phyloP scores from a whole-genome alignment of 495 filamentous ascomycete species.

The Hyaloscypha bicolor region DNA sequence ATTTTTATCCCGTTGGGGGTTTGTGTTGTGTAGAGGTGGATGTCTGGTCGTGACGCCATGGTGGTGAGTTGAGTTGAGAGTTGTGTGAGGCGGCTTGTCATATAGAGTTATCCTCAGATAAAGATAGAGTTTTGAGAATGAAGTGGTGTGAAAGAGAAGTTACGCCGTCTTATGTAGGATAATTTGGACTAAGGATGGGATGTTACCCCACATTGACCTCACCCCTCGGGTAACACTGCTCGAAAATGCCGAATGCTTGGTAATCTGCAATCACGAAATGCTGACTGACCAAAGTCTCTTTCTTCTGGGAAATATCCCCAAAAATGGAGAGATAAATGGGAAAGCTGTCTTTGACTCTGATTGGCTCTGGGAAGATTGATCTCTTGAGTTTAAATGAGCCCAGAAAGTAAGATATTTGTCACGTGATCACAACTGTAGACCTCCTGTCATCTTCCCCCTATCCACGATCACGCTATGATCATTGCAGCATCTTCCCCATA shows the following conservation, averaged over 20 bases:
- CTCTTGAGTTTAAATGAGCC: too few species aligned
- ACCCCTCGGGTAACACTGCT: background rate
- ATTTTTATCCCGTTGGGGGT: conserved; percentile 82
- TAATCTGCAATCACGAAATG: background rate
- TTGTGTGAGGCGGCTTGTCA: background rate
- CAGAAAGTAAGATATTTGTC: too few species aligned
- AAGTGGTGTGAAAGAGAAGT: background rate
- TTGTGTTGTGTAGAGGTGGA: conserved; percentile 47
- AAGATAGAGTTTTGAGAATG: background rate
- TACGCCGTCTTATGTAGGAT: background rate
- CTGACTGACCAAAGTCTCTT: background rate
- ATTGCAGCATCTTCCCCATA: too few species aligned
- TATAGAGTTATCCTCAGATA: background rate
- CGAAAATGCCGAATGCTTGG: background rate
- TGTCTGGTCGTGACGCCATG: conserved; percentile 30
- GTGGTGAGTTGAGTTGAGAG: conserved; percentile 1
- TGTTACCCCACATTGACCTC: background rate
- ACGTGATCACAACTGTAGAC: too few species aligned
- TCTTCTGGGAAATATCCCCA: background rate
- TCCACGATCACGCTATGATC: too few species aligned
- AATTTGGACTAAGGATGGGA: background rate
- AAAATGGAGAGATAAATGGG: too few species aligned
- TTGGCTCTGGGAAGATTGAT: too few species aligned
- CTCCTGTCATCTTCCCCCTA: background rate
- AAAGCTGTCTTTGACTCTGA: too few species aligned